These are phyloP conservation scores for Penicillium sp. DNA, from an alignment of 2,329 filamentous ascomycete species.

Conservation along the genomic window DNA sequence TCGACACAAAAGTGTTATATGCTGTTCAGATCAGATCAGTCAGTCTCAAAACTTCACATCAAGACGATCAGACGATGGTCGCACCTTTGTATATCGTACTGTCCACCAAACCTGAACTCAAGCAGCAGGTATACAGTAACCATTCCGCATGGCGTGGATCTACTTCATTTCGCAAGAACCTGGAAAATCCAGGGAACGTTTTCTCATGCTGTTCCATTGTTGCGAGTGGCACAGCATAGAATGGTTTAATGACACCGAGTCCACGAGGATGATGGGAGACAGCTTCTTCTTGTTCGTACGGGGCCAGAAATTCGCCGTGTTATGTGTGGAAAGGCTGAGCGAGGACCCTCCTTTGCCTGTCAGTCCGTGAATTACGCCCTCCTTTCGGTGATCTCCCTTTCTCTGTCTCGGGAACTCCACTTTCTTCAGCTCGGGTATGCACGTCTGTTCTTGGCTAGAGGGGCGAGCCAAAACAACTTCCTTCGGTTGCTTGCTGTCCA, in stretches of 20 bases:
- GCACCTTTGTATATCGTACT: conserved; percentile 38
- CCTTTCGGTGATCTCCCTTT: neutral
- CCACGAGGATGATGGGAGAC: neutral
- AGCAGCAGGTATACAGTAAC: conserved; percentile 34
- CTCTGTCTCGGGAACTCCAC: neutral
- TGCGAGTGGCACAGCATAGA: neutral
- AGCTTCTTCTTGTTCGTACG: neutral
- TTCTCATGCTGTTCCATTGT: conserved; percentile 13
- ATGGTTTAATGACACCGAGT: neutral
- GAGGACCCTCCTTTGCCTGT: neutral
- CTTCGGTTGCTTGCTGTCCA: neutral
- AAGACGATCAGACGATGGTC: neutral
- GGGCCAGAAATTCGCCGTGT: neutral
- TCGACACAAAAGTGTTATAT: conserved; percentile 50
- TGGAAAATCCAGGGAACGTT: conserved; percentile 11
- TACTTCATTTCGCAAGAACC: conserved; percentile 28
- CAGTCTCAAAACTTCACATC: neutral
- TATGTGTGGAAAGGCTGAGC: neutral
- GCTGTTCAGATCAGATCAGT: conserved; percentile 30
- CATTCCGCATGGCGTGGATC: conserved; percentile 30
- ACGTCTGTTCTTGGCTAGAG: neutral
- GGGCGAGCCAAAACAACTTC: neutral
- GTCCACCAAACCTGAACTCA: conserved; percentile 35
- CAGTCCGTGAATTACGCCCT: neutral
- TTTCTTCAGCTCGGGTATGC: conserved; percentile 9